A percentile compares a stretch with the other conserved stretches of the same genome.
These are phyloP conservation scores for Lepraria neglecta DNA, from an alignment of 495 filamentous ascomycete genomes.

Conservation along the genomic window DNA sequence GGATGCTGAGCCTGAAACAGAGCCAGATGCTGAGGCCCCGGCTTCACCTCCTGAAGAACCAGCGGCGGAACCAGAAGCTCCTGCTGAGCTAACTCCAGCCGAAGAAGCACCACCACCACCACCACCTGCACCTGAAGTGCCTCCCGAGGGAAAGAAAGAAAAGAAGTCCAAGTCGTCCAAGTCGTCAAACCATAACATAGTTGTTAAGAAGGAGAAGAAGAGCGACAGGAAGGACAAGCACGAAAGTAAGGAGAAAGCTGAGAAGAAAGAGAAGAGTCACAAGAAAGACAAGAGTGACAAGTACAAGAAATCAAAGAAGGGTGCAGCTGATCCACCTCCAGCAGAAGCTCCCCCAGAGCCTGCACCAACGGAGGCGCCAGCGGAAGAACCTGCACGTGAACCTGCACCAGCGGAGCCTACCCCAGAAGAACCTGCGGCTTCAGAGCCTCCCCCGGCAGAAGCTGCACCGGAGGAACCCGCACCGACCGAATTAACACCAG, in stretches of 20 bases:
- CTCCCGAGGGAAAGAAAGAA: conserved; percentile 14
- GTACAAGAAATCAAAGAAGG: conserved; percentile 14
- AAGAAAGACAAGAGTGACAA: conserved; percentile 11
- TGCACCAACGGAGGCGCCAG: not conserved
- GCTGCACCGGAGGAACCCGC: not conserved
- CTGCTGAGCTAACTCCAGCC: not conserved
- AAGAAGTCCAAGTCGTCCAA: conserved; percentile 20
- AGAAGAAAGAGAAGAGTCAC: conserved; percentile 9
- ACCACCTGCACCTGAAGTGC: conserved; percentile 14
- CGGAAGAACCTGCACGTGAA: conserved; percentile 1
- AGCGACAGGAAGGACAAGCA: conserved; percentile 2
- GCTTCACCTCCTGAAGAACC: conserved; percentile 9
- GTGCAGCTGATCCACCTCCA: not conserved
- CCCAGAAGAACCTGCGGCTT: not conserved
- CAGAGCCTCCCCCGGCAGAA: not conserved
- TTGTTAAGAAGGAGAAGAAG: conserved; percentile 12
- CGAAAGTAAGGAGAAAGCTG: conserved; percentile 4
- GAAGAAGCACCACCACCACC: conserved; percentile 13
- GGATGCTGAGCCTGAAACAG: conserved; percentile 5
- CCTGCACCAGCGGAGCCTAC: not conserved
- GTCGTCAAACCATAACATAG: conserved; percentile 9
- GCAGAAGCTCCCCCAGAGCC: not conserved
- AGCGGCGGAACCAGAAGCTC: conserved; percentile 20
- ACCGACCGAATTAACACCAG: not conserved
- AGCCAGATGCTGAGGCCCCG: not conserved